Conservation (phyloP, 2,329 filamentous ascomycete genomes). For the Penicillium brevicompactum region DNA sequence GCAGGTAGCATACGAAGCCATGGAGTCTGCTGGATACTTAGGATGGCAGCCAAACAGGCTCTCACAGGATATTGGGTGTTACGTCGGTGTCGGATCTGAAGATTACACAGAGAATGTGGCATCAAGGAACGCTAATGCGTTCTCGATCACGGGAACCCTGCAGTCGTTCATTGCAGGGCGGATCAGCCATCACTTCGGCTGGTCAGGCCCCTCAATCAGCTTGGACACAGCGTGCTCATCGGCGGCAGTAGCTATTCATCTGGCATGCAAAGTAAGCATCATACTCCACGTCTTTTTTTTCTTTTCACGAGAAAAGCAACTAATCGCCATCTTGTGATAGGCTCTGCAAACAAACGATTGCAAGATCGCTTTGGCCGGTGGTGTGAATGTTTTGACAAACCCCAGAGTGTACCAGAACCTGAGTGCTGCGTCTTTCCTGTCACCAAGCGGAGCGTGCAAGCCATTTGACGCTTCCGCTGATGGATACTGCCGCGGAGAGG, state of each 20-base stretch:
- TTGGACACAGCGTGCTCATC: constrained; percentile 21
- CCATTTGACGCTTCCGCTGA: constrained; percentile 43
- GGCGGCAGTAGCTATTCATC: constrained; percentile 10
- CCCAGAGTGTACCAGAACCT: constrained; percentile 30
- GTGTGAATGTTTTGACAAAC: constrained; percentile 35
- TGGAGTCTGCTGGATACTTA: constrained; percentile 32
- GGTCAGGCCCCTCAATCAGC: constrained; percentile 9
- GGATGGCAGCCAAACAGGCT: constrained; percentile 1
- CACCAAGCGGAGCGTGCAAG: constrained; percentile 50
- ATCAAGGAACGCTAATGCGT: neutral
- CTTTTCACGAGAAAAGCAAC: neutral
- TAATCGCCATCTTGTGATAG: neutral
- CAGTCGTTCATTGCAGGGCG: constrained; percentile 11
- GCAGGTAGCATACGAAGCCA: constrained; percentile 31
- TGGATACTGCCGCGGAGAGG: constrained; percentile 32
- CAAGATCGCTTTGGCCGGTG: constrained; percentile 37
- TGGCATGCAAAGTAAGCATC: constrained; percentile 5
- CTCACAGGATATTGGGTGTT: constrained; percentile 26
- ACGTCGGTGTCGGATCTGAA: neutral
- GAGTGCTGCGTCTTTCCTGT: constrained; percentile 45
- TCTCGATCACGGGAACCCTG: neutral
- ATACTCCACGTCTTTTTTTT: neutral
- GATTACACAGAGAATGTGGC: neutral
- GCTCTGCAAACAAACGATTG: constrained; percentile 26
- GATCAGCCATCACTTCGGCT: constrained; percentile 11